Evolutionary conservation across 108 stramenopile genomes (phyloP).

Genomic region (Nitzschia putrida): DNA sequence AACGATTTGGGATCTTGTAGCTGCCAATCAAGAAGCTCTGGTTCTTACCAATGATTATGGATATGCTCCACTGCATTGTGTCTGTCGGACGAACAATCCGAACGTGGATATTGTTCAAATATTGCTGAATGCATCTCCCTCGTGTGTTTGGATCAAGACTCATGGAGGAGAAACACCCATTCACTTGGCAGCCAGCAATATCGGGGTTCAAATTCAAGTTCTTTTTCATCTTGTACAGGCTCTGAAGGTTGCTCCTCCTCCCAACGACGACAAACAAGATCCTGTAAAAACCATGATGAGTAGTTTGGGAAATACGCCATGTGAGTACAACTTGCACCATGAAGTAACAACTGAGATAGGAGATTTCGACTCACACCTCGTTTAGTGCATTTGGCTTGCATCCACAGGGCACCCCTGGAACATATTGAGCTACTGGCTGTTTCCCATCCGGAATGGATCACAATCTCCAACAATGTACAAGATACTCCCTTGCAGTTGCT

Average conservation of each 20-base stretch:
- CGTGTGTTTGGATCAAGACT: conserved; percentile 23
- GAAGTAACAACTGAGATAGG: neutral
- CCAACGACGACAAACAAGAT: neutral
- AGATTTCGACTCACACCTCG: neutral
- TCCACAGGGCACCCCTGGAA: conserved; percentile 41
- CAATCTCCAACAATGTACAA: conserved; percentile 45
- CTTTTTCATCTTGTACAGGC: conserved; percentile 36
- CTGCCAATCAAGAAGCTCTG: conserved; percentile 39
- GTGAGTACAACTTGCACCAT: conserved; percentile 14
- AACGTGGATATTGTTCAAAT: conserved; percentile 41
- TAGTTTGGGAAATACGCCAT: conserved; percentile 50
- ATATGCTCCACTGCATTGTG: conserved; percentile 56
- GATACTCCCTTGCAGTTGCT: conserved; percentile 55
- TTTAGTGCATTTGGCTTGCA: conserved; percentile 54
- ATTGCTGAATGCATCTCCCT: conserved; percentile 44
- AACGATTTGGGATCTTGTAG: conserved; percentile 40
- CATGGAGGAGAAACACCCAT: conserved; percentile 47
- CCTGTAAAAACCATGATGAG: conserved; percentile 23
- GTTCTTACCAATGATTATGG: conserved; percentile 49
- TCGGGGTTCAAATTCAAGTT: conserved; percentile 42
- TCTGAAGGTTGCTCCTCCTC: neutral
- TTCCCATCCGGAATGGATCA: conserved; percentile 50
- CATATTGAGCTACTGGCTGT: conserved; percentile 51
- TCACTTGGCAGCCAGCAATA: conserved; percentile 47
- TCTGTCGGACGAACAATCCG: conserved; percentile 51